A percentile compares a stretch with the other conserved stretches of the same genome.
phyloP scores from a whole-genome alignment of 495 filamentous ascomycete species.

The Physcia stellaris region DNA sequence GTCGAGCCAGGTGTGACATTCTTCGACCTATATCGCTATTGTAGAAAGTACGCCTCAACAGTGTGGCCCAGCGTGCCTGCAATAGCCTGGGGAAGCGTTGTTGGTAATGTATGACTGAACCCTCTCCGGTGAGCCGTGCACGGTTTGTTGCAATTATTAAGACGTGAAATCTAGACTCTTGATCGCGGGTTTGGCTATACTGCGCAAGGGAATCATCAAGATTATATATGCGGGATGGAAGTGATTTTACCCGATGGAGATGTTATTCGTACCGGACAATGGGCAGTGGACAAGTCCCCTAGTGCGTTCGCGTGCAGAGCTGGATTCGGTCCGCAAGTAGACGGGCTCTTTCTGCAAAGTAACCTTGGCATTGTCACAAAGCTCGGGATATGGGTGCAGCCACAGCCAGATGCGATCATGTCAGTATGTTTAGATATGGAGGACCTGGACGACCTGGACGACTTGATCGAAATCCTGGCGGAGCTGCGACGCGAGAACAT shows the following conservation, averaged over 20 bases:
- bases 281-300: conserved; percentile 35
- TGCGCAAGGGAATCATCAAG: conserved; percentile 19
- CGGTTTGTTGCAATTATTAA: background rate
- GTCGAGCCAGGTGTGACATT: conserved; percentile 48
- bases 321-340: conserved; percentile 40
- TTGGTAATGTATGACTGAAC: background rate
- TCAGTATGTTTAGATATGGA: conserved; percentile 38
- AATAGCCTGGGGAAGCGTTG: background rate
- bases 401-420: conserved; percentile 33
- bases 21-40: conserved; percentile 36
- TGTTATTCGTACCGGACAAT: conserved; percentile 8
- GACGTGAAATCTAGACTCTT: conserved; percentile 23
- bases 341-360: conserved; percentile 45
- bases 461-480: conserved; percentile 38
- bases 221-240: conserved; percentile 9
- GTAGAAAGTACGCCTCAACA: conserved; percentile 25
- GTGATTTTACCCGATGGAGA: conserved; percentile 6
- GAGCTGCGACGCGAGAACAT: conserved; percentile 33
- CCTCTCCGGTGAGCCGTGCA: background rate
- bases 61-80: conserved; percentile 10
- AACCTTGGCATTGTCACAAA: conserved; percentile 46
- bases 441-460: conserved; percentile 35
- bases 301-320: conserved; percentile 18
- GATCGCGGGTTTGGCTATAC: conserved; percentile 48
- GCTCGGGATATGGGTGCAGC: conserved; percentile 46